Base-by-base conservation (phyloP, 441 rosid species). In the Bruguiera hainesii region DNA sequence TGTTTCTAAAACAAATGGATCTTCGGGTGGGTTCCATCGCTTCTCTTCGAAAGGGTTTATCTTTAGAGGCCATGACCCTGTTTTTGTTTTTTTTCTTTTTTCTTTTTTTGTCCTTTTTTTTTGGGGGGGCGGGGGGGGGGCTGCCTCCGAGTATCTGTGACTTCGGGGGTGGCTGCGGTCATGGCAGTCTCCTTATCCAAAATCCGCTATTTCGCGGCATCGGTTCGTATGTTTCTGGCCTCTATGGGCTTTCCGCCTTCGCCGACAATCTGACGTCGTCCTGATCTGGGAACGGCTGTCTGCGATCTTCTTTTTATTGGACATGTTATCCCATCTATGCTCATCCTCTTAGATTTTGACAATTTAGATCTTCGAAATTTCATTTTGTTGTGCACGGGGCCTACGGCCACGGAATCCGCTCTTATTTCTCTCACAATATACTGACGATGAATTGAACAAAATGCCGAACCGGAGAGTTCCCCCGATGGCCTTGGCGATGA, bases 21-120 rank as follows among this genome's bases (percentile, higher is more conserved):
- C 0, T 92, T 87, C 97, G 90, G 97, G 97, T 95, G 96, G 98
- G 98, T 90, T 95, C 95, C 87, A 76, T 85, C 90, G 83, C 89
- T 87, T 85, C 83, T 90, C 94, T 87, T 92, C 96, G 77, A 80
- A 80, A 77, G 90, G 85, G 82, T 23, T 86, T 91, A 81, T 89
- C 83, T 90, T 85, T 89, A 74, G 86, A 78, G 81, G 57, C 28
- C 57, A 21, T 53, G 84, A 70, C 90, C 79, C 85, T 85, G 87
- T 63, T 82, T 76, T 81, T 90, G 89, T 81, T 87, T 84, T 60
- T 87, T 78, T 86, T 84, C 75, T 84, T 84, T 23, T 23, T 23
- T 23, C 23, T 23, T 23, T 23, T 23, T 23, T 23, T 23, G 23
- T 0, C 20, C 20, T 23, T 0, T 0, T 1, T 23, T 23, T 23